Evolutionary conservation across 352 stramenopile genomes (phyloP), one percentile per base, ranked within the genome.

Genomic region (Pythium pyrilobum): DNA sequence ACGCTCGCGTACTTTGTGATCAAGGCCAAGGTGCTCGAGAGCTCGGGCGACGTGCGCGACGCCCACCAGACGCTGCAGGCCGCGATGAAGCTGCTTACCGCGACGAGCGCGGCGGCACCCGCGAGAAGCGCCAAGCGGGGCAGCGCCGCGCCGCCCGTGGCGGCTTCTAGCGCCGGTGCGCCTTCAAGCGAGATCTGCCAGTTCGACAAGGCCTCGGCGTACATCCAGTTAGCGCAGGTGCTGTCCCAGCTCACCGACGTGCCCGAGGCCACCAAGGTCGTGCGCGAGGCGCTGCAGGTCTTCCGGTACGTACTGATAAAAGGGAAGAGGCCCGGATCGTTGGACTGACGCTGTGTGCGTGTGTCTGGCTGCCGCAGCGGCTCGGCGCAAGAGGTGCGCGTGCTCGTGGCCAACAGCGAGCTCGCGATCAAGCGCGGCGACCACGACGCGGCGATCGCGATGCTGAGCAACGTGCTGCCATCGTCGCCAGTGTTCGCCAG

Each of bases 391-490:
- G 89, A 98, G 64, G 88, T 98, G 4, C 77, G 87, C 8, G 78
- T 98, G 20, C 54, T 98, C 8, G 77, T 98, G 3, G 89, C 93
- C 11, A 94, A 93, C 56, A 91, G 79, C 38, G 81, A 97, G 54
- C 71, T 98, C 4, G 82, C 85, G 7, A 91, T 97, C 44, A 88
- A 96, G 48, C 83, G 80, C 25, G 85, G 85, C 23, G 87, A 98
- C 59, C 89, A 96, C 55, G 85, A 97, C 29, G 75, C 74, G 15
- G 93, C 92, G 0, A 85, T 98, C 34, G 68, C 72, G 16, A 92
- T 97, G 71, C 81, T 98, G 4, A 91, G 83, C 52, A 85, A 76
- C 42, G 89, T 98, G 3, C 78, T 79, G 5, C 51, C 74, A 2
- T 70, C 67, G 7, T 96, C 81, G 18, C 81, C 86, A 5, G 75